Base-by-base conservation (phyloP, 768 basidiomycete species). In the Clitopilus hobsonii region DNA sequence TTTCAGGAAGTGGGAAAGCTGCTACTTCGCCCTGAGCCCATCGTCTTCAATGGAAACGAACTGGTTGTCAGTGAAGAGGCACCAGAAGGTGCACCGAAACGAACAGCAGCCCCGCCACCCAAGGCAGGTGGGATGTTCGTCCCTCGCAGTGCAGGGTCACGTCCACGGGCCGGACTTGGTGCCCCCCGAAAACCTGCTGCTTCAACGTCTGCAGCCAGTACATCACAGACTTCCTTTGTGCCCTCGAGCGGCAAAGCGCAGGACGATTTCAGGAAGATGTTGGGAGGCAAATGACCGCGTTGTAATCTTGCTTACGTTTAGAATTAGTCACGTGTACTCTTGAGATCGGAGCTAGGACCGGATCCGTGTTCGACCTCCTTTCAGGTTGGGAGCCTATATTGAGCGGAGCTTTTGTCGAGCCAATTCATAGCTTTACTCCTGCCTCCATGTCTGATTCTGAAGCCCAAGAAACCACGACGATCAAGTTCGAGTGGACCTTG, bases 181-280 rank as follows among this genome's bases (percentile, higher is more conserved):
- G 81, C 79, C 60, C 67, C 72, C 51, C 80, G 79, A 47, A 76
- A 79, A 57, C 60, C 70, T 11, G 69, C 69, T 18, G 52, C 63
- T 7, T 53, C 54, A 58, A 51, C 56, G n/a, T 58, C 50, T 54
- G 47, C 25, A n/a, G 11, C 6, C 10, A 58, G 50, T 26, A 25
- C 30, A n/a, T 25, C 52, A 20, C 51, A 49, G 14, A 45, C 61
- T 29, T 53, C 66, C 0, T 47, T 64, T 27, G 56, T 61, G 28
- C 49, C 49, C 14, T 28, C 25, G 3, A 32, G 49, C 47, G 76
- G 72, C 25, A 86, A 80, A 65, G 82, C 83, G 1, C 93, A 94
- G 66, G 86, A 93, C 60, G 91, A 91, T 61, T 96, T 96, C 68
- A 76, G 94, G 55, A 91, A 86, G 64, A 87, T 95, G 86, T 67